phyloP scores from a whole-genome alignment of 345 rosid species.

The Sisymbrium altissimum region DNA sequence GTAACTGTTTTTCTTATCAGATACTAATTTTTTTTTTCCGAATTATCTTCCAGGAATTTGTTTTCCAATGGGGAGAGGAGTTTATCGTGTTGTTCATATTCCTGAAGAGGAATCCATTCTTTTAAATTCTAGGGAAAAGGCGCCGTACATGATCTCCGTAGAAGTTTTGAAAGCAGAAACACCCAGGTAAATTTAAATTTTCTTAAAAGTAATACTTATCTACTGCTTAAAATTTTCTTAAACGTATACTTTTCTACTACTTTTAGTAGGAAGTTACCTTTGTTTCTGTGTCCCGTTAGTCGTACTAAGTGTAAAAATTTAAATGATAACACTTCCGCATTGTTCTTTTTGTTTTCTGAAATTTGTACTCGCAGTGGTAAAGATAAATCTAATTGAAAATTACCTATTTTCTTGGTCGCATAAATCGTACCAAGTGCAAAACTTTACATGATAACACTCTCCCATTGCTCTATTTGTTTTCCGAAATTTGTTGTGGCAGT shows the following conservation, averaged over 20 bases:
- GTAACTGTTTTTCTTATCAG: conserved; percentile 5
- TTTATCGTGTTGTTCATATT: conserved; percentile 90
- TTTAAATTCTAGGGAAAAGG: conserved; percentile 98
- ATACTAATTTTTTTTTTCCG: conserved; percentile 6
- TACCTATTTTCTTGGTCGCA: not conserved
- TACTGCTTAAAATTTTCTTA: not conserved
- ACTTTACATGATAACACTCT: not conserved
- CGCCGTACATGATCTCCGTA: conserved; percentile 85
- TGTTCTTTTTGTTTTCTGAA: conserved; percentile 20
- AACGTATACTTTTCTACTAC: not conserved
- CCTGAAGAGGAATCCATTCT: conserved; percentile 99
- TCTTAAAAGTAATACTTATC: not conserved
- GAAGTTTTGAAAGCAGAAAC: conserved; percentile 89
- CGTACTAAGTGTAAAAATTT: not conserved
- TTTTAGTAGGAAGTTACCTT: not conserved
- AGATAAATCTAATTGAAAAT: conserved; percentile 48
- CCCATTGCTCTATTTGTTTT: conserved; percentile 19
- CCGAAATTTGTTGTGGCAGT: conserved; percentile 46
- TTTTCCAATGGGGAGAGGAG: conserved; percentile 97
- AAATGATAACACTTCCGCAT: not conserved
- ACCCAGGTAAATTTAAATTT: conserved; percentile 50
- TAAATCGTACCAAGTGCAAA: not conserved
- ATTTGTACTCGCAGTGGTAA: conserved; percentile 52
- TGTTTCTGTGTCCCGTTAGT: not conserved
- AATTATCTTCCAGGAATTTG: conserved; percentile 67